phyloP scores from a whole-genome alignment of 192 early-diverging fungal species.

The Geranomyces variabilis region DNA sequence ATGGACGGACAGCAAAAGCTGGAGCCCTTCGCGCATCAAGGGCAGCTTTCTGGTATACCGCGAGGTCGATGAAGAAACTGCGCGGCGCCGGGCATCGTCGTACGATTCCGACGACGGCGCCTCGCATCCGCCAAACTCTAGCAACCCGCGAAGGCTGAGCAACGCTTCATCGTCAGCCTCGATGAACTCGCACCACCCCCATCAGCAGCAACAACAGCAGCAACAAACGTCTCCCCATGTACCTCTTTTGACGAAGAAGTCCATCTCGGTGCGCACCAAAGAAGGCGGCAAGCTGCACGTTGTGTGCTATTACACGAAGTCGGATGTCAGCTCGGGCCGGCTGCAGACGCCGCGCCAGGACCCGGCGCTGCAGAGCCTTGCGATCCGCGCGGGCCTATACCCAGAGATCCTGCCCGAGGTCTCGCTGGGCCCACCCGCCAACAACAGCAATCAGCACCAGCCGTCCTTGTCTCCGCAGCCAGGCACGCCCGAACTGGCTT shows the following conservation, averaged over 20 bases:
- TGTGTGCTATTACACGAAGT: constrained; percentile 32
- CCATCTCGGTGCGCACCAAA: constrained; percentile 31
- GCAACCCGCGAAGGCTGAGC: not conserved
- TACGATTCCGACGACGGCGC: constrained; percentile 17
- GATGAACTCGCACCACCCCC: not conserved
- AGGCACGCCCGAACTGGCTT: not conserved
- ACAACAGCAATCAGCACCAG: not conserved
- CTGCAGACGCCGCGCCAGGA: constrained; percentile 24
- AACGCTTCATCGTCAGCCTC: not conserved
- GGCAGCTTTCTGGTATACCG: constrained; percentile 89
- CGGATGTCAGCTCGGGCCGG: constrained; percentile 19
- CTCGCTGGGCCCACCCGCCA: not conserved
- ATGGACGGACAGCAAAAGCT: constrained; percentile 89
- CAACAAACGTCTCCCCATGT: not conserved
- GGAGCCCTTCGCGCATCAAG: constrained; percentile 84
- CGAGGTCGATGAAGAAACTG: constrained; percentile 62
- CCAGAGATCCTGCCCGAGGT: constrained; percentile 29
- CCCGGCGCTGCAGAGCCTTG: constrained; percentile 6
- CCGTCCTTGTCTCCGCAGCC: not conserved
- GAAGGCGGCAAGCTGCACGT: constrained; percentile 32
- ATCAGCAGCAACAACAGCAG: not conserved
- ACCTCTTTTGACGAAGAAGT: constrained; percentile 27
- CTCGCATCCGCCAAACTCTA: not conserved
- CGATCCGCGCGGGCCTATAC: constrained; percentile 24
- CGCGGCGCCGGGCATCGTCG: constrained; percentile 23